Percentiles rank a stretch among this genome's conserved stretches.
Conservation (phyloP, 371 early-diverging fungal species). For the Globomyces sp. region DNA sequence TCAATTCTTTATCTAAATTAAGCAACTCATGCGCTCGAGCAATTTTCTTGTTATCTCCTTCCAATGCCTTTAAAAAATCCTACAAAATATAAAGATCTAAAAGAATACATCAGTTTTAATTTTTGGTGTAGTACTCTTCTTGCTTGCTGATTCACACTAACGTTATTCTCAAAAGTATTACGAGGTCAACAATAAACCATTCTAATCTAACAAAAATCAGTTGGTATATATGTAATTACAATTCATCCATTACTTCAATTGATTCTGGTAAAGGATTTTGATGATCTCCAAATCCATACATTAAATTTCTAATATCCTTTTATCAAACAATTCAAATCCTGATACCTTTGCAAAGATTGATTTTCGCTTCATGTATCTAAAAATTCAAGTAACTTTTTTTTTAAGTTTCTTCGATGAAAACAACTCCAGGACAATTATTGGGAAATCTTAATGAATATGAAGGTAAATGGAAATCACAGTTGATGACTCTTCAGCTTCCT, state of each 20-base stretch:
- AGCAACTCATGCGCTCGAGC: slow-evolving; percentile 95
- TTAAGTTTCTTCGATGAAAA: slow-evolving; percentile 13
- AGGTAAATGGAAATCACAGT: not conserved
- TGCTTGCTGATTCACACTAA: slow-evolving; percentile 73
- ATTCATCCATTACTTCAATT: slow-evolving; percentile 90
- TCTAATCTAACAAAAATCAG: slow-evolving; percentile 42
- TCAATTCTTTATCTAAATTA: slow-evolving; percentile 92
- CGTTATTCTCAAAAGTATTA: slow-evolving; percentile 37
- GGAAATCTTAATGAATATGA: not conserved
- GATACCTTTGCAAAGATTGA: slow-evolving; percentile 3
- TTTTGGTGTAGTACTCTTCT: slow-evolving; percentile 63
- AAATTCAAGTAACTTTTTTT: slow-evolving; percentile 63
- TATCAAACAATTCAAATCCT: not conserved
- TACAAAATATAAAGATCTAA: slow-evolving; percentile 35
- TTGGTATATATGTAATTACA: slow-evolving; percentile 34
- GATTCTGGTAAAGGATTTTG: slow-evolving; percentile 90
- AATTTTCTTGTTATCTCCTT: slow-evolving; percentile 94
- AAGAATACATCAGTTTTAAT: slow-evolving; percentile 59
- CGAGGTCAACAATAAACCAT: slow-evolving; percentile 88
- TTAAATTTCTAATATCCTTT: slow-evolving; percentile 53
- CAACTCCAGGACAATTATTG: slow-evolving; percentile 12
- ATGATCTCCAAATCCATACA: slow-evolving; percentile 98
- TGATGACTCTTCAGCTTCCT: not conserved
- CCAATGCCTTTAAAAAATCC: slow-evolving; percentile 89
- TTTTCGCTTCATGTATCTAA: slow-evolving; percentile 1